phyloP scores from a whole-genome alignment of 352 stramenopile genomes.

The Thalassiosira gravida region DNA sequence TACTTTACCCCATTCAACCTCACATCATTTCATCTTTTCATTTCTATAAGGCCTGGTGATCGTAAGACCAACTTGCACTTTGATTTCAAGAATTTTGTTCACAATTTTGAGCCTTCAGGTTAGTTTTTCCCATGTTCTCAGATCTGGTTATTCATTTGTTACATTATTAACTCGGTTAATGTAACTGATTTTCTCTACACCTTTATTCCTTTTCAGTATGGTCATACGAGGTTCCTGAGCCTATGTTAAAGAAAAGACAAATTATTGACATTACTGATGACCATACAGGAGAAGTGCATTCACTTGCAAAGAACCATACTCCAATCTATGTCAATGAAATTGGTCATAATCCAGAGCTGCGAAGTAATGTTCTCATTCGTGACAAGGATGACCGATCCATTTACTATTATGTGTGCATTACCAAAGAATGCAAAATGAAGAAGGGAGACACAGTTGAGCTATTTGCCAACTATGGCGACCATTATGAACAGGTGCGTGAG shows the following conservation, averaged over 20 bases:
- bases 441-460: slow-evolving; percentile 73
- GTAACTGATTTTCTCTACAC: no score
- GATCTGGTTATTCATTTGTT: no score
- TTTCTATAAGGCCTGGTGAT: slow-evolving; percentile 32
- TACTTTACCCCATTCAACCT: background rate
- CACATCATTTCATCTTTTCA: slow-evolving; percentile 13
- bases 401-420: slow-evolving; percentile 64
- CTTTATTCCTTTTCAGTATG: slow-evolving; percentile 28
- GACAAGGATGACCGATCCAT: slow-evolving; percentile 49
- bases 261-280: slow-evolving; percentile 82
- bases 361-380: slow-evolving; percentile 63
- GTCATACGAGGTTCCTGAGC: slow-evolving; percentile 58
- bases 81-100: slow-evolving; percentile 74
- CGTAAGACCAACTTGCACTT: slow-evolving; percentile 62
- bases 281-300: slow-evolving; percentile 68
- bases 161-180: no score
- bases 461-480: slow-evolving; percentile 66
- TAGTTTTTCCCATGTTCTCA: background rate
- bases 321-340: slow-evolving; percentile 85
- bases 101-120: slow-evolving; percentile 51
- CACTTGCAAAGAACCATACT: slow-evolving; percentile 55
- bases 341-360: slow-evolving; percentile 54
- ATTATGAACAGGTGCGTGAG: slow-evolving; percentile 72
- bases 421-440: slow-evolving; percentile 62
- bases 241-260: slow-evolving; percentile 44